These are phyloP conservation scores for Paralagenidium karlingii DNA, from an alignment of 352 stramenopile genomes.

Conservation along the genomic window DNA sequence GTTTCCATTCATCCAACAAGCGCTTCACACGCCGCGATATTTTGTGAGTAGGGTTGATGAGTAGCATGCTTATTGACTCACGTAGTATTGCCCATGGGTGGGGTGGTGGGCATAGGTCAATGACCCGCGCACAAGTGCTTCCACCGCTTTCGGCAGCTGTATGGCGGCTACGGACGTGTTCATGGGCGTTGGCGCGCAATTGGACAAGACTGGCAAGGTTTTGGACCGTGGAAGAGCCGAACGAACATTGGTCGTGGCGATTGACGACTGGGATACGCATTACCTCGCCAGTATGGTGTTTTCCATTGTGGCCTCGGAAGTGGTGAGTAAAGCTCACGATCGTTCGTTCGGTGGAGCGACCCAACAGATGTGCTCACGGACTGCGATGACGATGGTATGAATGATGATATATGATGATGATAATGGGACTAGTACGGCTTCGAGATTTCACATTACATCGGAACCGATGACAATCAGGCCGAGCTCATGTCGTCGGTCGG, in stretches of 20 bases:
- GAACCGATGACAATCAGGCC: too few species aligned
- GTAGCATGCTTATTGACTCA: too few species aligned
- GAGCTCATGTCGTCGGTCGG: too few species aligned
- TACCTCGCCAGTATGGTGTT: slow-evolving; percentile 20
- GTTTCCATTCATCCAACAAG: slow-evolving; percentile 13
- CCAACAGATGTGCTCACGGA: too few species aligned
- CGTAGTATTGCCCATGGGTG: too few species aligned
- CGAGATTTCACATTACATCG: too few species aligned
- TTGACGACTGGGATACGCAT: slow-evolving; percentile 22
- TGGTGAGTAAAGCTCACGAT: slow-evolving; percentile 17
- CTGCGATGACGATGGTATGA: too few species aligned
- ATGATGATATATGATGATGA: too few species aligned
- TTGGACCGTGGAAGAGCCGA: slow-evolving; percentile 5
- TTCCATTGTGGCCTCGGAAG: slow-evolving; percentile 29
- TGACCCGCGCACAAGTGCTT: slow-evolving; percentile 5
- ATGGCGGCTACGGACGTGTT: slow-evolving; percentile 7
- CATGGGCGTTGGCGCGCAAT: slow-evolving; percentile 12
- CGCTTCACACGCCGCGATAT: slow-evolving; percentile 10
- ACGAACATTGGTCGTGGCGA: slow-evolving; percentile 27
- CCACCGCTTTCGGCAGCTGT: slow-evolving; percentile 5
- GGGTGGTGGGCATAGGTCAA: too few species aligned
- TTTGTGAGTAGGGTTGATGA: slow-evolving; percentile 5
- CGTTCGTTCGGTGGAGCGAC: too few species aligned
- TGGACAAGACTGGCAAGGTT: slow-evolving; percentile 6
- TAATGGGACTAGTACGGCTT: too few species aligned